Conservation (phyloP, 768 basidiomycete species). For the Daedaleopsis nitida region DNA sequence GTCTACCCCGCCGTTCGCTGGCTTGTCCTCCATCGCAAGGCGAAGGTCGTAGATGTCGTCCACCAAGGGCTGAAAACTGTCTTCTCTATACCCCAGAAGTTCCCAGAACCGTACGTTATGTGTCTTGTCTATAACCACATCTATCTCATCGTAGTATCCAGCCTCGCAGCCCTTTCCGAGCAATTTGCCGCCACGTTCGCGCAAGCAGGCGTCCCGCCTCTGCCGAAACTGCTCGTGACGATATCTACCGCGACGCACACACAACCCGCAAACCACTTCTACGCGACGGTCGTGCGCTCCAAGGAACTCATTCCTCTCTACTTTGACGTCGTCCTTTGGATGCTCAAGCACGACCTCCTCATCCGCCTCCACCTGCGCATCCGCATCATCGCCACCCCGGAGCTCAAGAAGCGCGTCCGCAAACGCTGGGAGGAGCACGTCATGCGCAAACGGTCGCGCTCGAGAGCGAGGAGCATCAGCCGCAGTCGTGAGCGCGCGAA, state of each 20-base stretch:
- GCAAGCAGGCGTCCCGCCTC: constrained; percentile 59
- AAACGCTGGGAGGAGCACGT: constrained; percentile 32
- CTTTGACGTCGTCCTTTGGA: constrained; percentile 86
- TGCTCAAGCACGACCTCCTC: constrained; percentile 85
- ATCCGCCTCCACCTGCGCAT: constrained; percentile 85
- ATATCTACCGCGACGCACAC: constrained; percentile 72
- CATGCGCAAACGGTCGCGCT: constrained; percentile 34
- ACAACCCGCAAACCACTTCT: constrained; percentile 73
- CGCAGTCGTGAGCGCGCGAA: constrained; percentile 7
- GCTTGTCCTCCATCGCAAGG: constrained; percentile 87
- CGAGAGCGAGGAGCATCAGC: constrained; percentile 21
- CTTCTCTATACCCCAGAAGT: constrained; percentile 71
- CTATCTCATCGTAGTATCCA: constrained; percentile 28
- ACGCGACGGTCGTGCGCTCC: constrained; percentile 71
- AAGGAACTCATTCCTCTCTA: constrained; percentile 72
- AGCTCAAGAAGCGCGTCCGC: constrained; percentile 74
- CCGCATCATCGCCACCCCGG: constrained; percentile 76
- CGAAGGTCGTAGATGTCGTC: constrained; percentile 86
- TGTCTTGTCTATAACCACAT: too few species aligned
- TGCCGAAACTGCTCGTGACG: constrained; percentile 72
- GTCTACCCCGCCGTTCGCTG: constrained; percentile 91
- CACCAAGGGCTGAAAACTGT: constrained; percentile 79
- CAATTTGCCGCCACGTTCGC: constrained; percentile 68
- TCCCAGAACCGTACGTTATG: constrained; percentile 56
- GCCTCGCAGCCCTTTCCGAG: constrained; percentile 52